Base-by-base conservation (phyloP, 2,329 filamentous ascomycete species). In the Venturia nashicola region DNA sequence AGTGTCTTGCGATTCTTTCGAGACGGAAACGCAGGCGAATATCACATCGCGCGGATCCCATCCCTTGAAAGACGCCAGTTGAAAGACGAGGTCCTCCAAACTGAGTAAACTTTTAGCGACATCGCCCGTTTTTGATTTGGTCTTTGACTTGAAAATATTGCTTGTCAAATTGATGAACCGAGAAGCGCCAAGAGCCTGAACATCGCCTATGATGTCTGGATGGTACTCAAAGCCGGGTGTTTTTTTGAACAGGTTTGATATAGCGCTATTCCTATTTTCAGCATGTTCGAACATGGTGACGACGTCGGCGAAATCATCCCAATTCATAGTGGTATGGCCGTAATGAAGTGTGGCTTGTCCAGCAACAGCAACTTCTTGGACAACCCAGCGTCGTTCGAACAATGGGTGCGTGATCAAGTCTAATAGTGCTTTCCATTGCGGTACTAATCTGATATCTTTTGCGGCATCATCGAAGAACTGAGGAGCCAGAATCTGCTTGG, bases 291-390 rank as follows among this genome's bases (percentile, higher is more conserved):
- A 75, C 1, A 77, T 69, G 46, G 72, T 70, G 9, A 77, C 72
- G 1, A 75, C 75, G 11, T 73, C 70, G 0, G 74, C 72, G 32
- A 79, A 73, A 1, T 74, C 68, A 5, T 67, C 62, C 76, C 76
- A 78, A 1, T 68, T 55, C 8, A 78, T 73, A 1, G 61, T 62
- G 3, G 75, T 69, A 0, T 65, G 44, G 1, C 77, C 77, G 66
- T 76, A 78, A 59, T 74, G 73, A 0, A 80, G 68, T 3, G 65
- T 70, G 7, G 72, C 73, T 5, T 67, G 66, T 32, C 66, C 67
- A 0, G 76, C 75, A 34, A 76, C 69, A 0, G 73, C 72, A 14
- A 79, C 72, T 66, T 78, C 77, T 66, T 79, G 76, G 0, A 78
- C 72, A 1, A 79, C 73, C 77, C 76, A 78, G n/a, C 62, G 40